Percentiles rank a stretch among this genome's conserved stretches.
These are phyloP conservation scores for Ramaria rubella DNA, from an alignment of 768 basidiomycete genomes.

Conservation along the genomic window DNA sequence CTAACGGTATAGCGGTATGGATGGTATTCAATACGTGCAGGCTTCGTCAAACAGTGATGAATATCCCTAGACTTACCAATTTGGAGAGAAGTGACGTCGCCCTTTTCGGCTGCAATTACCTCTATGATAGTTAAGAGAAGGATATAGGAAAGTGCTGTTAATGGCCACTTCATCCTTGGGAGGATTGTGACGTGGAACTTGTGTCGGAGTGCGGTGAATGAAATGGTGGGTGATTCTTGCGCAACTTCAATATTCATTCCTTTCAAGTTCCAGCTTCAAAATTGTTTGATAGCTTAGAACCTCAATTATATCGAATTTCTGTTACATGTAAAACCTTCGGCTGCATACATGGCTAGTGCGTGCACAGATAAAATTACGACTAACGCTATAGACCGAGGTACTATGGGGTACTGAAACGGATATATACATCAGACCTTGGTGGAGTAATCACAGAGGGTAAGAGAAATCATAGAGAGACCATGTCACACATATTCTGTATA, in stretches of 20 bases:
- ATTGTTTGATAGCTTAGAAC: neutral
- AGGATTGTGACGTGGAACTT: neutral
- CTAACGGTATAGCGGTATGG: neutral
- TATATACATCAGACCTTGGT: too few relatives aligned
- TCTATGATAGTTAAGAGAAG: neutral
- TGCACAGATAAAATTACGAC: too few relatives aligned
- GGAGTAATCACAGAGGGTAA: too few relatives aligned
- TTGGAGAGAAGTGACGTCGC: constrained; percentile 3
- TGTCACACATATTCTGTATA: neutral
- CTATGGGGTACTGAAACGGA: too few relatives aligned
- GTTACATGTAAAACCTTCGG: too few relatives aligned
- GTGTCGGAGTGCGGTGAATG: neutral
- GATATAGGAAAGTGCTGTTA: neutral
- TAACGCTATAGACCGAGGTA: too few relatives aligned
- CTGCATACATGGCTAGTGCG: too few relatives aligned
- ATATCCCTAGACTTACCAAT: neutral
- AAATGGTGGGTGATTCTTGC: neutral
- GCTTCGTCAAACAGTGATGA: neutral
- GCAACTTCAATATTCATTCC: neutral
- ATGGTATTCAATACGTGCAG: neutral
- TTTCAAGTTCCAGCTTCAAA: neutral
- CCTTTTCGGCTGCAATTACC: neutral
- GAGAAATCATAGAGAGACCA: neutral
- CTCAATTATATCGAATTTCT: neutral
- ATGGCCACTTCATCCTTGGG: neutral